Conservation (phyloP, 2,329 filamentous ascomycete genomes). For the Fusarium liriodendri region DNA sequence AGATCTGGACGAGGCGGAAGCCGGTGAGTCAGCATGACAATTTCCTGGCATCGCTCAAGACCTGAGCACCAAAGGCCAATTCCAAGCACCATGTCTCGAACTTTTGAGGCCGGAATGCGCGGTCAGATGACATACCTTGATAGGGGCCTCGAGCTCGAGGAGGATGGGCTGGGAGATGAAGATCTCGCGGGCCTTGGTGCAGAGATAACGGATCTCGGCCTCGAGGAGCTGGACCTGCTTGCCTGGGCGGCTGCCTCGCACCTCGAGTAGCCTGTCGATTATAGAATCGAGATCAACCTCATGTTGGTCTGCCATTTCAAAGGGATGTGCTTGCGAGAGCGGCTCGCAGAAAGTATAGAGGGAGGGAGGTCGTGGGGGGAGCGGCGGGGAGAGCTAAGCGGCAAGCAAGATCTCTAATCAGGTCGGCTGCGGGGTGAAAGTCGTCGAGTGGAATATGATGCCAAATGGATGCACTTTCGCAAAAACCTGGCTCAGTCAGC, state of each 20-base stretch:
- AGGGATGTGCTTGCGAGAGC: slow-evolving; percentile 49
- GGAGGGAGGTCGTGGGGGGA: slow-evolving; percentile 39
- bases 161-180: slow-evolving; percentile 99
- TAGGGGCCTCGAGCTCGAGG: slow-evolving; percentile 96
- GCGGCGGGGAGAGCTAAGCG: slow-evolving; percentile 32
- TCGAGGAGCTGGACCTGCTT: slow-evolving; percentile 99
- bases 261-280: slow-evolving; percentile 97
- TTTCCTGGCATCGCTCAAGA: neutral
- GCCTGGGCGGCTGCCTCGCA: slow-evolving; percentile 95
- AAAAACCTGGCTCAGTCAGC: slow-evolving; percentile 43
- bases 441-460: slow-evolving; percentile 43
- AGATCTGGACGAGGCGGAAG: slow-evolving; percentile 74
- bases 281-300: slow-evolving; percentile 99
- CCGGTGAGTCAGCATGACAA: slow-evolving; percentile 28
- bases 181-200: slow-evolving; percentile 98
- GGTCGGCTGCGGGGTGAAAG: slow-evolving; percentile 43
- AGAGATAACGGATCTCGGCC: slow-evolving; percentile 95
- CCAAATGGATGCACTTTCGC: slow-evolving; percentile 49
- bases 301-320: slow-evolving; percentile 73
- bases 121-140: slow-evolving; percentile 78
- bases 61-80: slow-evolving; percentile 2
- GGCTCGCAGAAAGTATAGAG: slow-evolving; percentile 51
- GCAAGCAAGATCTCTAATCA: slow-evolving; percentile 45
- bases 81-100: neutral
- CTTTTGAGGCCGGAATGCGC: neutral